A percentile compares a stretch with the other conserved stretches of the same genome.
phyloP scores from a whole-genome alignment of 257 asterid species.

The Mentha longifolia region DNA sequence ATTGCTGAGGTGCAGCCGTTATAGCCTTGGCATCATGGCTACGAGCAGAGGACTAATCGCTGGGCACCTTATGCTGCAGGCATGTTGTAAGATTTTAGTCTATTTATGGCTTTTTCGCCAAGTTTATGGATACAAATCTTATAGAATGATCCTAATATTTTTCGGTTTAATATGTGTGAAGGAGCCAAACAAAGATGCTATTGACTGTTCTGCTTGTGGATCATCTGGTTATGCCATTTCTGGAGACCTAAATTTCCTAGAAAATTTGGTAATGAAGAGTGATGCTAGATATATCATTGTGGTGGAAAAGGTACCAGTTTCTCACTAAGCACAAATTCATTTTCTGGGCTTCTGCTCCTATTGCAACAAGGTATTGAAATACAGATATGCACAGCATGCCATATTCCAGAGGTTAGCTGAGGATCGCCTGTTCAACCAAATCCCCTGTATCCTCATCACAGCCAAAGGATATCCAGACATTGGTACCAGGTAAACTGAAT shows the following conservation, averaged over 20 bases:
- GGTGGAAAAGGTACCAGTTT: slow-evolving; percentile 76
- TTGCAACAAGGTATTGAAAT: slow-evolving; percentile 34
- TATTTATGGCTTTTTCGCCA: background rate
- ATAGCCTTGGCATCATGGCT: slow-evolving; percentile 92
- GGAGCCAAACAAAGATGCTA: slow-evolving; percentile 76
- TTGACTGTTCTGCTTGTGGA: slow-evolving; percentile 85
- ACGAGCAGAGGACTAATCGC: slow-evolving; percentile 87
- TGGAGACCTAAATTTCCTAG: slow-evolving; percentile 76
- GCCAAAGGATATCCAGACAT: slow-evolving; percentile 98
- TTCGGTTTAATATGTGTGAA: slow-evolving; percentile 29
- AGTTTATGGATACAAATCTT: background rate
- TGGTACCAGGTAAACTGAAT: slow-evolving; percentile 67
- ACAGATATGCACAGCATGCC: slow-evolving; percentile 69
- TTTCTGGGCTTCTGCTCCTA: background rate
- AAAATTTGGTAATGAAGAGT: slow-evolving; percentile 64
- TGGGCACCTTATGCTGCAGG: slow-evolving; percentile 90
- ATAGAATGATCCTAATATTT: background rate
- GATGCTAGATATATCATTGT: slow-evolving; percentile 89
- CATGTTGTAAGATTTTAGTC: slow-evolving; percentile 22
- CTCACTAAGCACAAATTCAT: background rate
- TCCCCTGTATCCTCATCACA: slow-evolving; percentile 86
- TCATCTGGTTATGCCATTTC: slow-evolving; percentile 89
- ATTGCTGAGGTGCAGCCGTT: slow-evolving; percentile 85
- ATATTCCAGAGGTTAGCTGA: slow-evolving; percentile 94
- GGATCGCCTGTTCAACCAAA: slow-evolving; percentile 77